Conservation (phyloP, 75 land plant genomes). For the Cunninghamia lanceolata region DNA sequence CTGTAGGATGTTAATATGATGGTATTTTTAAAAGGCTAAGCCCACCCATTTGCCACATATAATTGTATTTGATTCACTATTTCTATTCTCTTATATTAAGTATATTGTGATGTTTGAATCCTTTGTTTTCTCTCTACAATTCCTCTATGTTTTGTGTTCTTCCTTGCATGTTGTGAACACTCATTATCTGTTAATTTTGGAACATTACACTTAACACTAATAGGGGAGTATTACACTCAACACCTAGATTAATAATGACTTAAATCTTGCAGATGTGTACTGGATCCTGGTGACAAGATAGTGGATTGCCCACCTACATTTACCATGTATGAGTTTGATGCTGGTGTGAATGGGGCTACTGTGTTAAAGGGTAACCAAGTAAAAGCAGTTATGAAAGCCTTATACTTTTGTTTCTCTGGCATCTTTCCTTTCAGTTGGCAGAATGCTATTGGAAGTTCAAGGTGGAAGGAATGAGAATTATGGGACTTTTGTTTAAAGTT, state of each 20-base stretch:
- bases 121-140: background rate
- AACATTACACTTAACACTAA: too few relatives aligned
- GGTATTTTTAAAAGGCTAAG: too few relatives aligned
- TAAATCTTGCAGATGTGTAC: constrained; percentile 72
- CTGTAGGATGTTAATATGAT: too few relatives aligned
- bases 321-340: constrained; percentile 99
- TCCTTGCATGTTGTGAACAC: background rate
- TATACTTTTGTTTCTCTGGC: background rate
- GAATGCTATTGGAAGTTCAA: constrained; percentile 3
- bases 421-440: background rate
- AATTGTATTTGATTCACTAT: too few relatives aligned
- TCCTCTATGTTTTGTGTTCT: background rate
- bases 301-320: constrained; percentile 99
- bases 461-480: background rate
- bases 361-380: constrained; percentile 76
- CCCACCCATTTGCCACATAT: too few relatives aligned
- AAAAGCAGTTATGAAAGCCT: background rate
- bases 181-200: background rate
- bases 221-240: too few relatives aligned
- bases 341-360: constrained; percentile 89
- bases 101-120: background rate
- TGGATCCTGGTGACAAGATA: constrained; percentile 95
- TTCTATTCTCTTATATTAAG: too few relatives aligned
- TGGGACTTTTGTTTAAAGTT: background rate
- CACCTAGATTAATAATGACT: background rate